Base-by-base conservation (phyloP, 371 early-diverging fungal species). In the Thermomucor indicae-seudaticae region DNA sequence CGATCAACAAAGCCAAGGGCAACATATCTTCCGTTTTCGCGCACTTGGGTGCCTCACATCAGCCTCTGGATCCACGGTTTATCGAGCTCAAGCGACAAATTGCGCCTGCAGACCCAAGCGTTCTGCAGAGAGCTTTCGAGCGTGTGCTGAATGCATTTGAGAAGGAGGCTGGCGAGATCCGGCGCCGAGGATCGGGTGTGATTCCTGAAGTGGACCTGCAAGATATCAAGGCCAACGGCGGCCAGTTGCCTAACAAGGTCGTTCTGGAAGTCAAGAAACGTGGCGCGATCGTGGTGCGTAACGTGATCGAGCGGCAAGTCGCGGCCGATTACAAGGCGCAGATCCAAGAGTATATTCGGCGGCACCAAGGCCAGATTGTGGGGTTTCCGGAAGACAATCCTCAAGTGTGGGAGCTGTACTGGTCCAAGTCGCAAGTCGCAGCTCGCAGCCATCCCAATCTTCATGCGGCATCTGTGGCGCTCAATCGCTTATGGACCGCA, bases 21-120 rank as follows among this genome's bases (percentile, higher is more conserved):
- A 62, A 71, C 35, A 71, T 71, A 12, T 67, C 67, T 20, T 71
- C 67, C 2, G 67, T 64, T 5, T 71, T 67, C 34, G 63, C 62
- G 2, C 61, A 67, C 14, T 49, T 70, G 8, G 70, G 70, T 19
- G 64, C 62, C 6, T 53, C 54, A 44, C 53, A 47, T 14, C 57
- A 41, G n/a, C 32, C 32, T 1, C 48, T 71, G 1, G 67, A 64
- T 22, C 58, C 62, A 1, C 48, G 57, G 3, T 55, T 71, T 23
- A 27, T 60, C 2, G 35, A 46, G 1, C 50, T 71, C 11, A 71
- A 66, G 23, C 44, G 55, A 22, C 38, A 62, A n/a, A 49, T 67
- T 17, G 59, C 53, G 1, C 59, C 62, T 14, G 46, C 55, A 17
- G 57, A 64, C 19, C 55, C 64, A 2, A 20, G 35, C 3, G 35